These are phyloP conservation scores for Phytophthora sansomeana DNA, from an alignment of 352 stramenopile species.

Conservation along the genomic window DNA sequence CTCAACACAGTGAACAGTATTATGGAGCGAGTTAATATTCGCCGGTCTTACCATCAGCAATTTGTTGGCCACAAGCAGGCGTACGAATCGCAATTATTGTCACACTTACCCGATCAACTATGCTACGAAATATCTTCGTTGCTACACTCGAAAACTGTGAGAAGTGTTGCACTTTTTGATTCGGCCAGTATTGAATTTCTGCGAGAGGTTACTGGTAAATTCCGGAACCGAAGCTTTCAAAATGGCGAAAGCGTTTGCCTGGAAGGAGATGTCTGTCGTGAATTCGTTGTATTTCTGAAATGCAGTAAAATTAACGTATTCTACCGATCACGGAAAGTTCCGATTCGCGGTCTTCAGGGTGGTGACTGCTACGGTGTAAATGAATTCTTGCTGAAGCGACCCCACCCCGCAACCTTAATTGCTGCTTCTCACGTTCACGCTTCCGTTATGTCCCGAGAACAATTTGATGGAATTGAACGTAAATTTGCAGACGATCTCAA, in stretches of 20 bases:
- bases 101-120: constrained; percentile 57
- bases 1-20: constrained; percentile 67
- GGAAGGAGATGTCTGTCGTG: constrained; percentile 61
- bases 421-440: constrained; percentile 53
- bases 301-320: constrained; percentile 59
- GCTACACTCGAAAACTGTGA: constrained; percentile 64
- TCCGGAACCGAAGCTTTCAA: constrained; percentile 62
- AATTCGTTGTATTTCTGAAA: constrained; percentile 68
- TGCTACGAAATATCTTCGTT: constrained; percentile 67
- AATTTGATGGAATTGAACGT: constrained; percentile 61
- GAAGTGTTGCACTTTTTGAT: constrained; percentile 59
- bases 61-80: constrained; percentile 66
- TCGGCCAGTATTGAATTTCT: constrained; percentile 52
- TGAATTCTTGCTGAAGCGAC: constrained; percentile 62
- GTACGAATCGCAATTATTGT: constrained; percentile 61
- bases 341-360: constrained; percentile 49
- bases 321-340: constrained; percentile 29
- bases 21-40: constrained; percentile 53
- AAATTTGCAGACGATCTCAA: constrained; percentile 62
- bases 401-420: constrained; percentile 47
- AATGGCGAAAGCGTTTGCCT: constrained; percentile 60
- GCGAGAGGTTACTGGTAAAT: constrained; percentile 65
- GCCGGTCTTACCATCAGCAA: constrained; percentile 73
- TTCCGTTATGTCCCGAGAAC: constrained; percentile 54
- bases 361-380: constrained; percentile 63